phyloP scores from a whole-genome alignment of 805 yeast species.

The Wickerhamomyces silvicola region DNA sequence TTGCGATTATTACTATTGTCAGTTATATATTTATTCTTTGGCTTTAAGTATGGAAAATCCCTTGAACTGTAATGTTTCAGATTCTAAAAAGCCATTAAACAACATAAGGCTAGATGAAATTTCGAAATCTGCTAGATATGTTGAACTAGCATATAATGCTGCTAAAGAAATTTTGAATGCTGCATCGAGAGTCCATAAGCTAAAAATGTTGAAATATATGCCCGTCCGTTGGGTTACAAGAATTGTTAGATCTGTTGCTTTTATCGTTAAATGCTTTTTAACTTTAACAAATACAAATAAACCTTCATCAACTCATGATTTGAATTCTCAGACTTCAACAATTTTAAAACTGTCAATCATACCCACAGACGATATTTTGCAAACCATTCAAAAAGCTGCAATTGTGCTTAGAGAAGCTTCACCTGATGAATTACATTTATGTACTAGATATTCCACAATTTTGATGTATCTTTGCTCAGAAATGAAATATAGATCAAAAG shows the following conservation, averaged over 20 bases:
- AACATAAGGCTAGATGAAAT: slow-evolving; percentile 60
- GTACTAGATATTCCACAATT: slow-evolving; percentile 73
- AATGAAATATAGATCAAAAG: slow-evolving; percentile 45
- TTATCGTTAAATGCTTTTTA: slow-evolving; percentile 77
- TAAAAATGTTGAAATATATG: slow-evolving; percentile 63
- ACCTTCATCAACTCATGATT: slow-evolving; percentile 9
- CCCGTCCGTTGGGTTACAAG: slow-evolving; percentile 92
- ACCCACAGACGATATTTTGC: slow-evolving; percentile 64
- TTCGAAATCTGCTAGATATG: slow-evolving; percentile 66
- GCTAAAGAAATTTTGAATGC: slow-evolving; percentile 74
- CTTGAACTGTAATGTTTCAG: slow-evolving; percentile 9
- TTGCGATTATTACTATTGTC: slow-evolving; percentile 80
- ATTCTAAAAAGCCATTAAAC: slow-evolving; percentile 17
- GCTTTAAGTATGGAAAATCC: slow-evolving; percentile 54
- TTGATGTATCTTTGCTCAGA: slow-evolving; percentile 71
- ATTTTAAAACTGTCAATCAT: slow-evolving; percentile 52
- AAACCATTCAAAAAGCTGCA: slow-evolving; percentile 65
- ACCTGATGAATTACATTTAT: slow-evolving; percentile 83
- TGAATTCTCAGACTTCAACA: slow-evolving; percentile 36
- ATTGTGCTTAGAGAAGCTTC: slow-evolving; percentile 71
- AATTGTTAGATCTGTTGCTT: slow-evolving; percentile 82
- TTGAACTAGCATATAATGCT: slow-evolving; percentile 74
- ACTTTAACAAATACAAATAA: slow-evolving; percentile 40
- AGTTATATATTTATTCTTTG: slow-evolving; percentile 75
- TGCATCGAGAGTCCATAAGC: slow-evolving; percentile 60